Base-by-base conservation (phyloP, 768 basidiomycete genomes). In the Dacryopinax spathularia region DNA sequence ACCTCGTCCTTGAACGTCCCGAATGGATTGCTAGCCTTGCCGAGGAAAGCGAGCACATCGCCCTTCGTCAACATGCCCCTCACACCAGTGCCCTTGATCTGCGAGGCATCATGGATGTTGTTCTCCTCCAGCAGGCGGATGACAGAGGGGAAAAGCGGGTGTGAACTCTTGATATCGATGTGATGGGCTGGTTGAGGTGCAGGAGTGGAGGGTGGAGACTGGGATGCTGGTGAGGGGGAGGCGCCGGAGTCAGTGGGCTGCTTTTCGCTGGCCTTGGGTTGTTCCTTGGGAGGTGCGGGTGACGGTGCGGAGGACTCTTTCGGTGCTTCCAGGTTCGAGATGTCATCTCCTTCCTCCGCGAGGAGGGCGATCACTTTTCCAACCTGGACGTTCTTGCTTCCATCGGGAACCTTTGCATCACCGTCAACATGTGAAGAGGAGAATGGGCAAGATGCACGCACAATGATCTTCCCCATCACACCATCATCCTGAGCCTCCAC, bases 401-500 rank as follows among this genome's bases (percentile, higher is more conserved):
- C 93, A 60, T 91, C 89, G 33, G 78, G 79, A 41, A 79, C 73
- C 90, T 92, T 73, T 34, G 16, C n/a, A 35, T 13, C 27, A 20
- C 10, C n/a, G 34, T 67, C 34, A 39, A 43, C 16, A n/a, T 16
- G 34, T 65, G 33, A 34, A 3, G 25, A 39, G 18, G 1, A 35
- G 22, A 36, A 4, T 33, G 20, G 48, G 37, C 33, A 39, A 56
- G 33, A 37, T 36, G 37, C 12, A 76, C 87, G 62, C 70, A 93
- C 93, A 70, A 99, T 68, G 67, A 98, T 95, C 78, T 91, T 97
- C 63, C 88, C 94, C 72, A 99, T 75, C 16, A 98, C 75, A 67
- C 96, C 96, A 70, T 98, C 94, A 33, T 97, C 95, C 75, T 94
- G 94, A 15, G 96, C 93, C 76, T 99, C 96, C 6, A 99, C 95